Percentiles rank a stretch among this genome's conserved stretches.
These are phyloP conservation scores for Fusarium penzigii DNA, from an alignment of 2,329 filamentous ascomycete genomes.

Conservation along the genomic window DNA sequence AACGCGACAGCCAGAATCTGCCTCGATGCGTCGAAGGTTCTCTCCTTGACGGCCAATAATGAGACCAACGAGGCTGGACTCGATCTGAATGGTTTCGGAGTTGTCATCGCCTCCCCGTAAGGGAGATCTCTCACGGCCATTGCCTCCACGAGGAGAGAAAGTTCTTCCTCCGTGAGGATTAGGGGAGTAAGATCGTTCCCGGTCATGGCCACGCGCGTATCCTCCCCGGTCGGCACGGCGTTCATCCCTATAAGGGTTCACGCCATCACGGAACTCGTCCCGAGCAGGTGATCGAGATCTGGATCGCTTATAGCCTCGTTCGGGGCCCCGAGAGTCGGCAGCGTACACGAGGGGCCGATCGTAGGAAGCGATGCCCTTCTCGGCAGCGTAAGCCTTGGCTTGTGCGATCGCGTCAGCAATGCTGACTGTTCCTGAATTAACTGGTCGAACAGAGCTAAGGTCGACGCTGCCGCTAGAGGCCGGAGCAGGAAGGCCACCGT, in stretches of 20 bases:
- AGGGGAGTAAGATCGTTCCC: conserved; percentile 75
- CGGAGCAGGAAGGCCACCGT: conserved; percentile 62
- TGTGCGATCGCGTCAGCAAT: conserved; percentile 84
- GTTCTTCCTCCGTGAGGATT: conserved; percentile 54
- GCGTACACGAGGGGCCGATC: conserved; percentile 55
- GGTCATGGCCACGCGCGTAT: conserved; percentile 42
- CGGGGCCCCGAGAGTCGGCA: conserved; percentile 35
- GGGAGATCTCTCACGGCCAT: conserved; percentile 61
- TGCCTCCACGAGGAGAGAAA: conserved; percentile 61
- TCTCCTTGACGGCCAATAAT: conserved; percentile 92
- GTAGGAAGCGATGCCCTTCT: conserved; percentile 70
- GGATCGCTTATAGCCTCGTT: conserved; percentile 59
- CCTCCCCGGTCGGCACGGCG: conserved; percentile 61
- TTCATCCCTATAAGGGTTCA: conserved; percentile 85
- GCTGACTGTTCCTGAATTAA: conserved; percentile 78
- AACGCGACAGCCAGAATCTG: conserved; percentile 78
- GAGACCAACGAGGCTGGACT: conserved; percentile 82
- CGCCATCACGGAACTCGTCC: conserved; percentile 72
- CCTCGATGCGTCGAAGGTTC: conserved; percentile 82
- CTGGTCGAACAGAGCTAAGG: conserved; percentile 75
- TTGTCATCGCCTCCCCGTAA: conserved; percentile 62
- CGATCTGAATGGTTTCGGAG: conserved; percentile 81
- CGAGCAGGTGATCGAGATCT: conserved; percentile 75
- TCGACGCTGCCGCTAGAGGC: conserved; percentile 76
- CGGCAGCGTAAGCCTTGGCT: conserved; percentile 77